These are phyloP conservation scores for Tricholoma saponaceum DNA, from an alignment of 768 basidiomycete species.

Conservation along the genomic window DNA sequence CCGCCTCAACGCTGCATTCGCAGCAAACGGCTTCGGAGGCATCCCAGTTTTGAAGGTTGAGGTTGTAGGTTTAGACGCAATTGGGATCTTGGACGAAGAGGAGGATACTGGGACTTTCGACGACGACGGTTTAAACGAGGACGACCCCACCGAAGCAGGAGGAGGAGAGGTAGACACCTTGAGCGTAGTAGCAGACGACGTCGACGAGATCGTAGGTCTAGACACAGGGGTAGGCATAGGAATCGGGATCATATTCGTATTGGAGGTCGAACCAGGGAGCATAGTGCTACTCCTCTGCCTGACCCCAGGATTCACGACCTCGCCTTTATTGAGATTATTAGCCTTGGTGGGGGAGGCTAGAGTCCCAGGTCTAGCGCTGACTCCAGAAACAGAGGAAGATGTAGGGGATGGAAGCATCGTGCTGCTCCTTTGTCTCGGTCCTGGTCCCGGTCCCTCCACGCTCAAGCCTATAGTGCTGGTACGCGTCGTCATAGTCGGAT, in stretches of 20 bases:
- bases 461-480: too few species aligned
- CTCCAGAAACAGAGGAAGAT: conserved; percentile 10
- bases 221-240: conserved; percentile 6
- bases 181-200: background rate
- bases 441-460: conserved; percentile 2
- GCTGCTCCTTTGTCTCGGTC: conserved; percentile 34
- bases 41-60: background rate
- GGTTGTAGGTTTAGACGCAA: background rate
- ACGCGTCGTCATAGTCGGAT: conserved; percentile 21
- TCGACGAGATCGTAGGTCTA: too few species aligned
- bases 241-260: background rate
- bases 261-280: conserved; percentile 21
- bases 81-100: background rate
- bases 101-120: background rate
- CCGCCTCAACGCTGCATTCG: conserved; percentile 26
- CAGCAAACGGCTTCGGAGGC: conserved; percentile 56
- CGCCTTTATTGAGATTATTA: background rate
- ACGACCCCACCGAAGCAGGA: background rate
- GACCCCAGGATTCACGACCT: background rate
- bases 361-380: background rate
- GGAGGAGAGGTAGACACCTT: background rate
- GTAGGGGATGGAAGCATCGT: conserved; percentile 32
- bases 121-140: background rate
- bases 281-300: conserved; percentile 40
- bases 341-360: background rate